Conservation (phyloP, 2,329 filamentous ascomycete genomes). For the Venturia aucupariae region DNA sequence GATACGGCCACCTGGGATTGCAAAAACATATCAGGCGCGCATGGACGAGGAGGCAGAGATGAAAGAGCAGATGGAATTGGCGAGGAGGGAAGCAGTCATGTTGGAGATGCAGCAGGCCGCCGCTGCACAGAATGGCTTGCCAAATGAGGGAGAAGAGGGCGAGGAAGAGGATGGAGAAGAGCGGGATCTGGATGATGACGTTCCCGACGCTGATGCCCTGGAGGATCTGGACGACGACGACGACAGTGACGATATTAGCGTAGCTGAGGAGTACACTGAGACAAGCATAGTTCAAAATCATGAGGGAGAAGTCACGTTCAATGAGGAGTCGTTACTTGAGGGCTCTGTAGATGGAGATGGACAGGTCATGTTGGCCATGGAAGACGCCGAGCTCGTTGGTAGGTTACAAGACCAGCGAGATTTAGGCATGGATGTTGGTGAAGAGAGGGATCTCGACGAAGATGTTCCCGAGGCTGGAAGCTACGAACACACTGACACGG, state of each 20-base stretch:
- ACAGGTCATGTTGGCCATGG: conserved; percentile 18
- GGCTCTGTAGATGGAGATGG: conserved; percentile 28
- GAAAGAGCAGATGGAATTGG: conserved; percentile 70
- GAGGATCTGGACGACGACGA: conserved; percentile 39
- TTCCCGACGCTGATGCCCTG: conserved; percentile 33
- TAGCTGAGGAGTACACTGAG: conserved; percentile 27
- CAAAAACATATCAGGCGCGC: conserved; percentile 83
- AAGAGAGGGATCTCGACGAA: conserved; percentile 34
- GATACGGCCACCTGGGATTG: conserved; percentile 80
- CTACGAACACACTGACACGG: conserved; percentile 47
- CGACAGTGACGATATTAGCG: conserved; percentile 28
- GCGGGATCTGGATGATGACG: conserved; percentile 33
- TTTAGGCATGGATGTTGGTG: conserved; percentile 14
- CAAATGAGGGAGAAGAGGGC: conserved; percentile 22
- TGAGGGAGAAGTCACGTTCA: conserved; percentile 32
- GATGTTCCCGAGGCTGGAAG: conserved; percentile 44
- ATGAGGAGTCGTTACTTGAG: conserved; percentile 40
- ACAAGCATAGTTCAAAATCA: conserved; percentile 40
- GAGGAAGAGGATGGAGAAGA: conserved; percentile 32
- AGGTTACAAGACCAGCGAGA: conserved; percentile 37
- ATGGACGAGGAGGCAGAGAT: conserved; percentile 79
- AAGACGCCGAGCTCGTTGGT: conserved; percentile 38
- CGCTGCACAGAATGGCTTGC: conserved; percentile 46
- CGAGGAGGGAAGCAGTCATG: conserved; percentile 60
- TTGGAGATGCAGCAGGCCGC: conserved; percentile 58